Evolutionary conservation across 495 filamentous ascomycete genomes (phyloP).

Genomic region (Hypoxylon crocopeplum): DNA sequence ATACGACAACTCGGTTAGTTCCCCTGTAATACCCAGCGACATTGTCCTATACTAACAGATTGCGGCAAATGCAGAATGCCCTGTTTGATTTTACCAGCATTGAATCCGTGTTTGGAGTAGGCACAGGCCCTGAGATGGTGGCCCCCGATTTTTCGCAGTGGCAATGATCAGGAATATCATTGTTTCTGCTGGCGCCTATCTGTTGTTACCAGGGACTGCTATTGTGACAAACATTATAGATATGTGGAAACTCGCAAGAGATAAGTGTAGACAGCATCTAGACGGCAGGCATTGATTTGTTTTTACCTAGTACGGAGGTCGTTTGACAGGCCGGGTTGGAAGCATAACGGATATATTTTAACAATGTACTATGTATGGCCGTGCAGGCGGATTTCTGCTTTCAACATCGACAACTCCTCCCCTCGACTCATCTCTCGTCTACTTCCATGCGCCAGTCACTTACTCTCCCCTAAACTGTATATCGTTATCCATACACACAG

Average conservation of each 20-base stretch:
- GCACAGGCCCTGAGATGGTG: slow-evolving; percentile 9
- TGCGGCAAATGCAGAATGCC: slow-evolving; percentile 21
- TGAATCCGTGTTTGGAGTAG: slow-evolving; percentile 13
- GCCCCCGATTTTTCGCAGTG: slow-evolving; percentile 23
- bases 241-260: too few species aligned
- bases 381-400: too few species aligned
- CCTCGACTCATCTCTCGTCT: too few species aligned
- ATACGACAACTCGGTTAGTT: slow-evolving; percentile 21
- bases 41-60: slow-evolving; percentile 2
- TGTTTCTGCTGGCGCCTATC: background rate
- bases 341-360: background rate
- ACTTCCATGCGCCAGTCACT: too few species aligned
- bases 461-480: too few species aligned
- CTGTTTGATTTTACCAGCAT: slow-evolving; percentile 30
- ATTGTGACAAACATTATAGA: too few species aligned
- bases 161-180: background rate
- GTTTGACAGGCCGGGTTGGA: too few species aligned
- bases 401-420: too few species aligned
- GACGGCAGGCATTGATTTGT: too few species aligned
- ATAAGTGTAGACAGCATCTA: too few species aligned
- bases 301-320: too few species aligned
- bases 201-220: background rate
- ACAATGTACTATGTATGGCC: background rate
- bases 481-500: too few species aligned
- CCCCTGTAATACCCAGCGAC: background rate